Evolutionary conservation across 495 filamentous ascomycete genomes (phyloP).

Genomic region (Neurospora tetrasperma): DNA sequence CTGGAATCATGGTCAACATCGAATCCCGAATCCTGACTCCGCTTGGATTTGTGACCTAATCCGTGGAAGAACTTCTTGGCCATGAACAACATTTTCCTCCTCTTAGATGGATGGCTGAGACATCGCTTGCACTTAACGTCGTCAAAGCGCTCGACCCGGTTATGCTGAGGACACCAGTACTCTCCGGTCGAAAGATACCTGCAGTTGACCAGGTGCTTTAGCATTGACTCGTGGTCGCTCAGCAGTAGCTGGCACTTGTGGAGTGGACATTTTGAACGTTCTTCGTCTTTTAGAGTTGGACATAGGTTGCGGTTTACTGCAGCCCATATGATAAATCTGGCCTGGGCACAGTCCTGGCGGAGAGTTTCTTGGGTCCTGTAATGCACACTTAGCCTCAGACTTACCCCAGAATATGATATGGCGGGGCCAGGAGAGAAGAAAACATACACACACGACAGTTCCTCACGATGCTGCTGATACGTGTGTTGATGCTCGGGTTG

Average conservation of each 20-base stretch:
- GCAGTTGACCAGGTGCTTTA: conserved; percentile 33
- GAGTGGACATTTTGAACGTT: conserved; percentile 35
- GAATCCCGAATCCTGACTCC: conserved; percentile 4
- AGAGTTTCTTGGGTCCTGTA: conserved; percentile 31
- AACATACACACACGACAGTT: conserved; percentile 27
- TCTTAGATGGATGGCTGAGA: conserved; percentile 34
- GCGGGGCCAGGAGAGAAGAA: neutral
- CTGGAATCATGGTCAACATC: conserved; percentile 14
- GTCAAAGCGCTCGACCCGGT: conserved; percentile 37
- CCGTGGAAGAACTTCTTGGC: conserved; percentile 40
- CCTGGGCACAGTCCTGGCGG: conserved; percentile 34
- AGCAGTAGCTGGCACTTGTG: conserved; percentile 31
- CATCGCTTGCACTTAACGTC: conserved; percentile 37
- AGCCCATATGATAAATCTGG: conserved; percentile 41
- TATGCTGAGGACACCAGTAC: conserved; percentile 39
- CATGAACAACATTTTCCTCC: conserved; percentile 36
- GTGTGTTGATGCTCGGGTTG: conserved; percentile 1
- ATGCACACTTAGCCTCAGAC: conserved; percentile 15
- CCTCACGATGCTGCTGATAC: neutral
- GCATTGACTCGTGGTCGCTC: conserved; percentile 35
- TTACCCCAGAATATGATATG: neutral
- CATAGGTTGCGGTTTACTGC: conserved; percentile 41
- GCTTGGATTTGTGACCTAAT: conserved; percentile 35
- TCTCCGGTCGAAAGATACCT: conserved; percentile 32
- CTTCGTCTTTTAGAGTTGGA: conserved; percentile 10